A percentile compares a stretch with the other conserved stretches of the same genome.
phyloP scores from a whole-genome alignment of 768 basidiomycete species.

The Lentinula aciculospora region DNA sequence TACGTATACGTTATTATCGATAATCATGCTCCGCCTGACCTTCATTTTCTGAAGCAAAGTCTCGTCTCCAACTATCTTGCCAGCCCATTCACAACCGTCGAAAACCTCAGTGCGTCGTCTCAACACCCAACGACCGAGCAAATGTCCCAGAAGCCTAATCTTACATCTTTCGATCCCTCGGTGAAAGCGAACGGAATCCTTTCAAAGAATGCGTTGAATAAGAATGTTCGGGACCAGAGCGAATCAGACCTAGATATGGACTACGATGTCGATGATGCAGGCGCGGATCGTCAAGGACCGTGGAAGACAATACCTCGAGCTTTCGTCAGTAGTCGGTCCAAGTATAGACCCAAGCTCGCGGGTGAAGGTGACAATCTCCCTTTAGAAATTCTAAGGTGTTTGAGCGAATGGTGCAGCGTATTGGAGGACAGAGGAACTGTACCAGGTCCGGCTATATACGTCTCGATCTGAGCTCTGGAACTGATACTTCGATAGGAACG shows the following conservation, averaged over 20 bases:
- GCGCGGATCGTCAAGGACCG: not conserved
- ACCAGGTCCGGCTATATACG: conserved; percentile 30
- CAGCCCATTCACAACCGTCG: not conserved
- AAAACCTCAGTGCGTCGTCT: not conserved
- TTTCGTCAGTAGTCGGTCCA: conserved; percentile 7
- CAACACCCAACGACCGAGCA: not conserved
- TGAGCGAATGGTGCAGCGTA: conserved; percentile 55
- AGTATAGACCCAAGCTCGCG: conserved; percentile 29
- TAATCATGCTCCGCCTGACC: not conserved
- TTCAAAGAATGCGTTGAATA: too few relatives aligned
- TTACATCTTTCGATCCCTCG: not conserved
- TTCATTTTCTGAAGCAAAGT: conserved; percentile 23
- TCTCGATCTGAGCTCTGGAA: not conserved
- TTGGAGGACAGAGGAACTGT: conserved; percentile 56
- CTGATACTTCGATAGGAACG: conserved; percentile 27
- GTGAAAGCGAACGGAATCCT: not conserved
- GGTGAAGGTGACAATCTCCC: conserved; percentile 52
- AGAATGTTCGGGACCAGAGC: not conserved
- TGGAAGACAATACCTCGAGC: not conserved
- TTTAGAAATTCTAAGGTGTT: conserved; percentile 44
- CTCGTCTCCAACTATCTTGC: conserved; percentile 21
- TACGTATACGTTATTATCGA: conserved; percentile 17
- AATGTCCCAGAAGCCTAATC: too few relatives aligned
- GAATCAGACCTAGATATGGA: not conserved
- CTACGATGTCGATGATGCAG: not conserved